A percentile compares a stretch with the other conserved stretches of the same genome.
Conservation (phyloP, 345 rosid species). For the Eucalyptus lansdowneana region DNA sequence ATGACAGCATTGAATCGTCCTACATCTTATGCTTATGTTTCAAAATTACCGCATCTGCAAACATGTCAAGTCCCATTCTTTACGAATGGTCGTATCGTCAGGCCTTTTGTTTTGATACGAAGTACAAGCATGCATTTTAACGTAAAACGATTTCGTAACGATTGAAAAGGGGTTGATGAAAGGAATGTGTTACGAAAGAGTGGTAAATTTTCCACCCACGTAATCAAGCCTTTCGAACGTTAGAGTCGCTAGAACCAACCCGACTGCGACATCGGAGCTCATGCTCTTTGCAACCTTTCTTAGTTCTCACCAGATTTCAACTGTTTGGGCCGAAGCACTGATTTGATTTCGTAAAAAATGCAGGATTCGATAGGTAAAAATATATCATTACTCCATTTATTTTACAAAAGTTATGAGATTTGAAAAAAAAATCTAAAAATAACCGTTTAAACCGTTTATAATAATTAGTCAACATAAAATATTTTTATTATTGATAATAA, state of each 20-base stretch:
- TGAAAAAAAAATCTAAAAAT: background rate
- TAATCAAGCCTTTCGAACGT: background rate
- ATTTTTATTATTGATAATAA: background rate
- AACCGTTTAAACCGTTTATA: fast-evolving
- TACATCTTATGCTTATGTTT: background rate
- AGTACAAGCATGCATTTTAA: background rate
- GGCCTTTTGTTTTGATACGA: background rate
- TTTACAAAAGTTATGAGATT: background rate
- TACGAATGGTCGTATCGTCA: background rate
- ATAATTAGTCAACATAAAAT: fast-evolving
- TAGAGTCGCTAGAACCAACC: background rate
- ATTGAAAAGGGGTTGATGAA: background rate
- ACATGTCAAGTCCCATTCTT: background rate
- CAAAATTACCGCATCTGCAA: background rate
- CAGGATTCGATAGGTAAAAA: background rate
- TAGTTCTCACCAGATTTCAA: background rate
- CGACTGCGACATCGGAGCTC: background rate
- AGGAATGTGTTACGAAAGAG: background rate
- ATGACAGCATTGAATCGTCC: background rate
- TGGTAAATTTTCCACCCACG: background rate
- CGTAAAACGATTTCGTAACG: background rate
- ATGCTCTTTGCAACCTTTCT: background rate
- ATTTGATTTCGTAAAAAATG: background rate
- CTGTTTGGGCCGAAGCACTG: background rate
- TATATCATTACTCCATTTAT: background rate